Percentiles rank a stretch among this genome's conserved stretches.
phyloP scores from a whole-genome alignment of 2,329 filamentous ascomycete genomes.

The Aaosphaeria arxii region DNA sequence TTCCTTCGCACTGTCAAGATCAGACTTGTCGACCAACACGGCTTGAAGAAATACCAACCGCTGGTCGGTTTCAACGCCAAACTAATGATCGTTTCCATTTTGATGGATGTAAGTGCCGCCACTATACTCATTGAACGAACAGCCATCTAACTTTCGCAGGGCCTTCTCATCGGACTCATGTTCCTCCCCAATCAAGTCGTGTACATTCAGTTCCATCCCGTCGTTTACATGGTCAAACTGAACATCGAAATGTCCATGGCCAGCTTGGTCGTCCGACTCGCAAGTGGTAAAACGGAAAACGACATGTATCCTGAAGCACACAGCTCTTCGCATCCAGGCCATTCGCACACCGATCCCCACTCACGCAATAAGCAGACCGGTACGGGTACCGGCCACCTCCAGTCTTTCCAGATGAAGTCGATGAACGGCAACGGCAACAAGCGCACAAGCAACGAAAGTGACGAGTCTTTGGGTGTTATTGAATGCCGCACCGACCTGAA shows the following conservation, averaged over 20 bases:
- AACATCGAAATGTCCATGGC: constrained; percentile 48
- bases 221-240: constrained; percentile 42
- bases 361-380: constrained; percentile 2
- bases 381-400: constrained; percentile 4
- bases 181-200: constrained; percentile 36
- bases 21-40: constrained; percentile 36
- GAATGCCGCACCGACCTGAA: constrained; percentile 23
- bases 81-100: constrained; percentile 39
- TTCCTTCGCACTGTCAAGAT: constrained; percentile 46
- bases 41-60: constrained; percentile 40
- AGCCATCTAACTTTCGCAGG: constrained; percentile 7
- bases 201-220: constrained; percentile 42
- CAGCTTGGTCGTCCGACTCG: constrained; percentile 38
- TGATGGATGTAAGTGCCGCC: constrained; percentile 36
- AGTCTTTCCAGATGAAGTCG: constrained; percentile 14
- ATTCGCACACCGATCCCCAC: constrained; percentile 4
- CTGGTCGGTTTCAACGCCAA: constrained; percentile 42
- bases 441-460: constrained; percentile 14
- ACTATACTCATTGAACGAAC: background rate
- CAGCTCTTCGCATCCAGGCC: background rate
- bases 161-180: constrained; percentile 39
- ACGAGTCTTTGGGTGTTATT: constrained; percentile 20
- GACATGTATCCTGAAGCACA: constrained; percentile 16
- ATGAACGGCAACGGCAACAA: background rate
- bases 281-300: constrained; percentile 24